Base-by-base conservation (phyloP, 2,329 filamentous ascomycete species). In the Fusarium sp. region DNA sequence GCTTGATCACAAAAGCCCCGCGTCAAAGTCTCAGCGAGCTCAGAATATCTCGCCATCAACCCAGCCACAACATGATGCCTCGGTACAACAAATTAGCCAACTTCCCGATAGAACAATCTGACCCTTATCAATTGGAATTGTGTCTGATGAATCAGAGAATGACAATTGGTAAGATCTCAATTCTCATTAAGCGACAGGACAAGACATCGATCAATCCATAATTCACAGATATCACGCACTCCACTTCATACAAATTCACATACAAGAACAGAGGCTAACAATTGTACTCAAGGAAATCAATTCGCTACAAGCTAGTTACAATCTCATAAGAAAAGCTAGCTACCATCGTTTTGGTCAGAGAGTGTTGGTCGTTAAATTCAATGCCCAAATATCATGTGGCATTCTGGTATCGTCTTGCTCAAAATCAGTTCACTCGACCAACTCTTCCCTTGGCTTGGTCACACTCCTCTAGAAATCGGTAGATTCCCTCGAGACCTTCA, bases 401-500 rank as follows among this genome's bases (percentile, higher is more conserved):
- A 60, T 58, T 72, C 57, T 63, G 53, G 69, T 67, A 69, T 71
- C 56, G 60, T 53, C 40, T 61, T 55, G 69, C 69, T 64, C 45
- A 52, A 65, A 66, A 63, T 72, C 68, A 71, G 24, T 57, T 51
- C 44, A 40, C 49, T 76, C 67, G 76, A 28, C 76, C 74, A 40
- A 81, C 65, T 48, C 76, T 76, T 20, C 78, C 79, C 59, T 76
- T 72, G 39, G 77, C 78, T 26, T 83, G 81, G 63, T 88, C 86
- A 69, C 87, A 89, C 71, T 88, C 87, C 71, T 87, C 86, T 31
- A 89, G 62, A 66, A 89, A 89, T 17, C 83, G 81, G 73, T 89
- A 87, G 36, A 89, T 84, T 6, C 86, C 87, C 62, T 88, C 85
- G 4, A 88, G 69, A 2, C 87, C 86, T 51, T 89, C 86, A 63